phyloP scores from a whole-genome alignment of 495 filamentous ascomycete species.

The Hyaloscypha hepaticicola region DNA sequence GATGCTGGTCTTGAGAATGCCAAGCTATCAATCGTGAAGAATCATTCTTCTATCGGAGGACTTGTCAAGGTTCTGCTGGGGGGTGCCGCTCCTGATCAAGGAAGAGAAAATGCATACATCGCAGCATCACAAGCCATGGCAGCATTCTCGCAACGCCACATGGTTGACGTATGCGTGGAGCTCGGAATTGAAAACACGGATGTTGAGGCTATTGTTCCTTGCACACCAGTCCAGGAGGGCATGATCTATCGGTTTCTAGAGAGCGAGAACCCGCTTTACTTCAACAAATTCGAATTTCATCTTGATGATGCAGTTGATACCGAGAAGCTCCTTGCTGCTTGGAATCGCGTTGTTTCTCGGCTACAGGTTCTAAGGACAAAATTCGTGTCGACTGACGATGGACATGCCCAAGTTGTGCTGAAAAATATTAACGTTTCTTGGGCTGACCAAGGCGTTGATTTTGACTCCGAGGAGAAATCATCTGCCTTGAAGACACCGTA shows the following conservation, averaged over 20 bases:
- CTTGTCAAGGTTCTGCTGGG: conserved; percentile 46
- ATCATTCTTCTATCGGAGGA: conserved; percentile 51
- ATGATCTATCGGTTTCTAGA: conserved; percentile 70
- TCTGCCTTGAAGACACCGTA: conserved; percentile 27
- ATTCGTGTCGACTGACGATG: conserved; percentile 66
- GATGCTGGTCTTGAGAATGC: conserved; percentile 53
- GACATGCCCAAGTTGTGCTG: conserved; percentile 67
- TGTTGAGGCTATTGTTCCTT: conserved; percentile 72
- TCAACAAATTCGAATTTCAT: conserved; percentile 64
- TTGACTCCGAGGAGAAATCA: conserved; percentile 23
- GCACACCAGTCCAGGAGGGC: conserved; percentile 76
- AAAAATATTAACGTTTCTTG: conserved; percentile 47
- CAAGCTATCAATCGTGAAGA: conserved; percentile 63
- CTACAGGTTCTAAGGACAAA: conserved; percentile 63
- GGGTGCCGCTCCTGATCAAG: conserved; percentile 3
- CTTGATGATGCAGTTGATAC: conserved; percentile 44
- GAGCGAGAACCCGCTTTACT: conserved; percentile 58
- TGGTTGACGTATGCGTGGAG: conserved; percentile 43
- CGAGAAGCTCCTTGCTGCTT: conserved; percentile 47
- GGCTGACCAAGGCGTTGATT: conserved; percentile 25
- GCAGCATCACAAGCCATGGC: conserved; percentile 53
- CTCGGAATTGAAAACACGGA: conserved; percentile 44
- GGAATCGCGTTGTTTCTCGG: conserved; percentile 44
- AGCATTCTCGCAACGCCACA: conserved; percentile 56
- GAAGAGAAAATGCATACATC: conserved; percentile 36